Percentiles rank a stretch among this genome's conserved stretches.
phyloP scores from a whole-genome alignment of 2,329 filamentous ascomycete species.

The Sporothrix mexicana region DNA sequence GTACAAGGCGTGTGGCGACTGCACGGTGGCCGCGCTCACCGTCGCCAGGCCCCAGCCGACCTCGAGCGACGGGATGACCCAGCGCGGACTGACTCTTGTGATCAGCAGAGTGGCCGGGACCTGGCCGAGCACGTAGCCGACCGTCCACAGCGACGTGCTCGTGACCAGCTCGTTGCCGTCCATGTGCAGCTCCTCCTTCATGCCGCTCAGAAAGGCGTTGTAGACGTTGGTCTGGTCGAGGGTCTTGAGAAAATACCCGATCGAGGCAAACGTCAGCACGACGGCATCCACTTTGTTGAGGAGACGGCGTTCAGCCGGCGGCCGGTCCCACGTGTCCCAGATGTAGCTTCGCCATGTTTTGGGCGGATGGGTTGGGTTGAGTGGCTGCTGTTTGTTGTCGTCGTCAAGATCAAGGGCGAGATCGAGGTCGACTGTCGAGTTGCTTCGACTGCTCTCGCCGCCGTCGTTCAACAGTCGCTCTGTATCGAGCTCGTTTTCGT shows the following conservation, averaged over 20 bases:
- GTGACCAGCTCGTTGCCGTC: slow-evolving; percentile 49
- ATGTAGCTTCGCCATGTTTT: slow-evolving; percentile 47
- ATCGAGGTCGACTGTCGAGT: slow-evolving; percentile 12
- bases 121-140: slow-evolving; percentile 41
- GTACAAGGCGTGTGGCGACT: slow-evolving; percentile 46
- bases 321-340: slow-evolving; percentile 48
- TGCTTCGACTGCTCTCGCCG: slow-evolving; percentile 9
- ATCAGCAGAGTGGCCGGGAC: slow-evolving; percentile 40
- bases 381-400: background rate
- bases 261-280: slow-evolving; percentile 45
- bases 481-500: background rate
- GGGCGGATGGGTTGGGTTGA: background rate
- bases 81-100: slow-evolving; percentile 42
- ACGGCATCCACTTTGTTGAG: slow-evolving; percentile 47
- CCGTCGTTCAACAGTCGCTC: background rate
- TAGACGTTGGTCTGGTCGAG: slow-evolving; percentile 51
- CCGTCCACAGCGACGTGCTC: slow-evolving; percentile 43
- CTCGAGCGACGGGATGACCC: slow-evolving; percentile 43
- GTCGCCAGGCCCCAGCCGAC: slow-evolving; percentile 43
- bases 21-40: slow-evolving; percentile 38
- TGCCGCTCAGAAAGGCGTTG: slow-evolving; percentile 57
- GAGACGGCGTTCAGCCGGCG: slow-evolving; percentile 44
- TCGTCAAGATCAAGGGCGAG: background rate
- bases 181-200: slow-evolving; percentile 55
- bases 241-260: slow-evolving; percentile 46